These are phyloP conservation scores for Leishmania aethiopica DNA, from an alignment of 208 protist species.

Conservation along the genomic window DNA sequence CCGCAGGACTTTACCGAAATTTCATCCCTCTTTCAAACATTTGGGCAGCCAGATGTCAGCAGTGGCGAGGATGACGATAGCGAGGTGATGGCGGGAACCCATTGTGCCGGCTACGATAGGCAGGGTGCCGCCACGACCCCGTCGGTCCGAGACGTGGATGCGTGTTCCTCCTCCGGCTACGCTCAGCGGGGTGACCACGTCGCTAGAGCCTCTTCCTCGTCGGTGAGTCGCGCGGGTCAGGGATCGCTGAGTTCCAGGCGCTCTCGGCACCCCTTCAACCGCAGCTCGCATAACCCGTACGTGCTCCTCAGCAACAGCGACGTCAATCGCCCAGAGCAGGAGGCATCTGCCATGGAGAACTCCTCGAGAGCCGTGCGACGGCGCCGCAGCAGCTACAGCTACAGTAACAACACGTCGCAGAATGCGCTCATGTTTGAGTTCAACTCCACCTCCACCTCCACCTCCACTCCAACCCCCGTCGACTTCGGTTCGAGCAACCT, in stretches of 20 bases:
- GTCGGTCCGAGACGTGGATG: not conserved
- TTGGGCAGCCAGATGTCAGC: slow-evolving; percentile 29
- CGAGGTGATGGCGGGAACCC: slow-evolving; percentile 5
- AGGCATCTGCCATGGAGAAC: not conserved
- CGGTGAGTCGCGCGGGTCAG: not conserved
- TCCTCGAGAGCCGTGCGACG: not conserved
- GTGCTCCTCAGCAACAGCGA: slow-evolving; percentile 27
- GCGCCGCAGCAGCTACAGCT: slow-evolving; percentile 26
- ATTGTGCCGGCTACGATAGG: slow-evolving; percentile 4
- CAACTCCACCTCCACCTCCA: slow-evolving; percentile 16
- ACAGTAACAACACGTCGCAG: slow-evolving; percentile 48
- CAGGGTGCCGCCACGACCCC: not conserved
- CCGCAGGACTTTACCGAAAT: slow-evolving; percentile 48
- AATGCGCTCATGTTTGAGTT: slow-evolving; percentile 42
- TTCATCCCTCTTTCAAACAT: slow-evolving; percentile 58
- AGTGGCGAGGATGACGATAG: slow-evolving; percentile 30
- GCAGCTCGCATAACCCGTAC: slow-evolving; percentile 43
- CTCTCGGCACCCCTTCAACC: slow-evolving; percentile 23
- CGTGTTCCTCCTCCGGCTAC: not conserved
- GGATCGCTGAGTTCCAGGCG: slow-evolving; percentile 14
- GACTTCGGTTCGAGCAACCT: slow-evolving; percentile 1
- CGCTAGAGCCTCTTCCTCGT: not conserved
- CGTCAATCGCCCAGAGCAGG: not conserved
- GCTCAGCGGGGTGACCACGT: not conserved
- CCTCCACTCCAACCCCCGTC: slow-evolving; percentile 5